Evolutionary conservation across 1,284 basidiomycete species (phyloP), one percentile per base, ranked within the genome.

Genomic region (Sporisorium scitamineum): DNA sequence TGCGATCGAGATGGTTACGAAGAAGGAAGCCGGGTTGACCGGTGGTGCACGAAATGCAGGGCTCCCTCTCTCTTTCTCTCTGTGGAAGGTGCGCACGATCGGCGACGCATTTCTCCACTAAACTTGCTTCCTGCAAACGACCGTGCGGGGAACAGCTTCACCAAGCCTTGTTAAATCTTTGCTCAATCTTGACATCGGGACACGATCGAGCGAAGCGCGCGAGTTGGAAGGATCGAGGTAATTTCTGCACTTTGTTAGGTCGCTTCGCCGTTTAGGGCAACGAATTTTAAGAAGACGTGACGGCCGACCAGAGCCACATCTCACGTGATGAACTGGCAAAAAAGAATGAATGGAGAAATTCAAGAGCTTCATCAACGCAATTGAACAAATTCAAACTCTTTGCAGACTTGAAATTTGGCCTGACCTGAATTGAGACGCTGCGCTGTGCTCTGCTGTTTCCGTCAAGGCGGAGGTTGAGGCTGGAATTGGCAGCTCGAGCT

Each of bases 291-390:
- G 5, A 16, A n/a, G 18, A 16, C 13, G 4, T 5, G 47, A 50
- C 48, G 48, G 48, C 48, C 48, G 48, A 50, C 29, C 29, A n/a
- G 13, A 1, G 1, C 2, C 4, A 5, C 1, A 5, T 1, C 10
- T 50, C 48, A 50, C 48, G 48, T 50, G 48, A 50, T 20, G 8
- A 31, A 50, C 48, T 50, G n/a, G 27, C 9, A 32, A 31, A 31
- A 9, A 9, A 4, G 6, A 3, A 6, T 8, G 26, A 29, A 48
- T 48, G 29, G 26, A 9, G 14, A n/a, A 20, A n/a, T 50, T 50
- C 44, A 18, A 31, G 5, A 18, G n/a, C 11, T 5, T 20, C 11
- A 14, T 13, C 20, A 16, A 18, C 6, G 8, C 7, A 16, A 31
- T 50, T 50, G 27, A 50, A 48, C 18, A 16, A 29, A 50, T 11